Evolutionary conservation across 1,139 yeast genomes (phyloP), one percentile per base, ranked within the genome.

Genomic region (Yamadazyma pseudoaaseri): DNA sequence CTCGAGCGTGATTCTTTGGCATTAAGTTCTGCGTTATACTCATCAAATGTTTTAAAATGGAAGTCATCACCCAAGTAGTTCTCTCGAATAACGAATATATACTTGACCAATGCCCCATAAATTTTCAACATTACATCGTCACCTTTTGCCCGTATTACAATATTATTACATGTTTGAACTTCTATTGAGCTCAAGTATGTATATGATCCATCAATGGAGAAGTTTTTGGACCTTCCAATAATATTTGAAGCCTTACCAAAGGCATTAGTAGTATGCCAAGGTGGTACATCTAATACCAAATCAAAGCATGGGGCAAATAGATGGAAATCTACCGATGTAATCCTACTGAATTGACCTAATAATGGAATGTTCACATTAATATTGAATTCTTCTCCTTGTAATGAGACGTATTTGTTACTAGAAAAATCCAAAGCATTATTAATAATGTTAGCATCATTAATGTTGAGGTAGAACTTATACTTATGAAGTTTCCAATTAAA

Each of bases 1-100:
- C 26, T 7, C 9, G 25, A n/a, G 9, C 13, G 15, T 16, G 21
- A 28, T 5, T 24, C 14, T 10, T 26, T 20, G 2, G 37, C 26
- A 6, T 26, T 36, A 9, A 30, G 26, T 7, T 44, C 51, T 15
- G 48, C 44, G 3, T 75, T 67, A 45, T 80, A 87, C 54, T 92
- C 98, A 45, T 87, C 94, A 36, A 86, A 73, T 0, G 97, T 92
- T 47, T 76, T 79, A 53, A 90, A 92, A 47, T 82, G 89, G n/a
- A 77, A 71, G 42, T 74, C 70, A 34, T 86, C 95, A 4, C 97
- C 98, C 58, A 92, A 85, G 54, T 90, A 90, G 51, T 92, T 92
- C 51, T 86, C 96, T 30, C 85, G 73, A 32, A 92, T 68, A n/a
- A 79, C 73, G 65, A 89, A 76, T 26, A 90, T 62, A 52, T 86